These are phyloP conservation scores for Annona cherimola DNA, from an alignment of 164 flowering plant species.

Conservation along the genomic window DNA sequence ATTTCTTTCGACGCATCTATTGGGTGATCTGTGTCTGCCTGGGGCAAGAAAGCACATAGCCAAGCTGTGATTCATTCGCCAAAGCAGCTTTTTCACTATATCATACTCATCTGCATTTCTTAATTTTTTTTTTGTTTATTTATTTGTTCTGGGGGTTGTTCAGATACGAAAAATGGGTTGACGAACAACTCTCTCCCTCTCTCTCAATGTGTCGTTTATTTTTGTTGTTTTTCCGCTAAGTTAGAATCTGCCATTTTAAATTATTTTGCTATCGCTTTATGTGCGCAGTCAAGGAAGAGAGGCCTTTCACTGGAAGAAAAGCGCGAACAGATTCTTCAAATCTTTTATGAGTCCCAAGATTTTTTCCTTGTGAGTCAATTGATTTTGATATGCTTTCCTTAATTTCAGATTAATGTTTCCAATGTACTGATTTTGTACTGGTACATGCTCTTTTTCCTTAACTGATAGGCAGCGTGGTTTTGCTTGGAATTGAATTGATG, in stretches of 20 bases:
- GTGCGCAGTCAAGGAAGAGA: constrained; percentile 79
- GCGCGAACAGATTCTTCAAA: constrained; percentile 92
- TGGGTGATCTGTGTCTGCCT: neutral
- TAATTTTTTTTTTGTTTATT: too few species aligned
- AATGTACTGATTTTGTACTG: neutral
- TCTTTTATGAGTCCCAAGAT: constrained; percentile 85
- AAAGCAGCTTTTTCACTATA: neutral
- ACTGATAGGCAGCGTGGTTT: too few species aligned
- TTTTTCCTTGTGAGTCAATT: constrained; percentile 81
- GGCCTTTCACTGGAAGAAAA: constrained; percentile 97
- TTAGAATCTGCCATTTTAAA: too few species aligned
- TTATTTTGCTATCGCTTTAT: neutral
- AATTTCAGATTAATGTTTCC: neutral
- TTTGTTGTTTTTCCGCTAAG: too few species aligned
- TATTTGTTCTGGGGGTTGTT: neutral
- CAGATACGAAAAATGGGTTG: too few species aligned
- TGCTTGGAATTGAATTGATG: too few species aligned
- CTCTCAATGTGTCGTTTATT: too few species aligned
- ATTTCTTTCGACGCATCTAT: neutral
- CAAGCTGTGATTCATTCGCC: neutral
- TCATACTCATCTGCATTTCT: neutral
- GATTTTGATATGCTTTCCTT: neutral
- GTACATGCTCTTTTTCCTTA: neutral
- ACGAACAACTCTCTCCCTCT: too few species aligned
- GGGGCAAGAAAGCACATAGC: neutral